A percentile compares a stretch with the other conserved stretches of the same genome.
Evolutionary conservation across 192 early-diverging fungal species (phyloP).

Genomic region (Coemansia sp.): DNA sequence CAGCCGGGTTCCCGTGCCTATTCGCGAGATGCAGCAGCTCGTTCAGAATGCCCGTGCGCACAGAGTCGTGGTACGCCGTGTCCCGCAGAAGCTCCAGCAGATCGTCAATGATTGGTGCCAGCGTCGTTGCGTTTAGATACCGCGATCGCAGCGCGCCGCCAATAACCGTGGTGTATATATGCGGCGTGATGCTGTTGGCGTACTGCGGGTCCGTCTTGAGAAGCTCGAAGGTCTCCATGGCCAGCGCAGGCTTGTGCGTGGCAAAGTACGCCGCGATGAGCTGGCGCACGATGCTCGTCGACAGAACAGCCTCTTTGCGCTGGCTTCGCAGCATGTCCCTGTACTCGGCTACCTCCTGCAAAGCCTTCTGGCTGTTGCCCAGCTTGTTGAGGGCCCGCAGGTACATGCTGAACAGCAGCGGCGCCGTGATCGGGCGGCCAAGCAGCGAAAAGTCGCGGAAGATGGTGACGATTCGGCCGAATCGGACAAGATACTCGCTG

Average conservation of each 20-base stretch:
- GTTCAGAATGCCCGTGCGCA: slow-evolving; percentile 36
- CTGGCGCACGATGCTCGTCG: slow-evolving; percentile 23
- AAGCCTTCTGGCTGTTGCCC: slow-evolving; percentile 15
- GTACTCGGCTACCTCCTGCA: slow-evolving; percentile 18
- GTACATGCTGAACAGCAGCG: slow-evolving; percentile 27
- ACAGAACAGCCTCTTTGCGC: background rate
- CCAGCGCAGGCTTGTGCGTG: slow-evolving; percentile 22
- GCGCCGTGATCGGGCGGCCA: slow-evolving; percentile 15
- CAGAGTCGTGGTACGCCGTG: slow-evolving; percentile 1
- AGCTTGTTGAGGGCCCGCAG: slow-evolving; percentile 45
- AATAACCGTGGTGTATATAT: slow-evolving; percentile 22
- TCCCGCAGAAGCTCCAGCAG: slow-evolving; percentile 18
- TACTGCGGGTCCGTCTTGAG: slow-evolving; percentile 4
- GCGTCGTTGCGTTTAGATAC: background rate
- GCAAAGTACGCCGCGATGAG: slow-evolving; percentile 37
- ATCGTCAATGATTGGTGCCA: slow-evolving; percentile 19
- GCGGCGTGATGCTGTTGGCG: slow-evolving; percentile 16
- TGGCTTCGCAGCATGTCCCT: background rate
- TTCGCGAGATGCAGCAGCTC: slow-evolving; percentile 24
- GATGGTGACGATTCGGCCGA: slow-evolving; percentile 28
- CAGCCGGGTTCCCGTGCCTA: slow-evolving; percentile 9
- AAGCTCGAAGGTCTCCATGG: slow-evolving; percentile 19
- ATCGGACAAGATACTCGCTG: slow-evolving; percentile 15
- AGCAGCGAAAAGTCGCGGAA: slow-evolving; percentile 15
- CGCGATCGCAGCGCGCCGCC: slow-evolving; percentile 16